phyloP scores from a whole-genome alignment of 2,329 filamentous ascomycete species.

The Magnaporthiopsis incrustans region DNA sequence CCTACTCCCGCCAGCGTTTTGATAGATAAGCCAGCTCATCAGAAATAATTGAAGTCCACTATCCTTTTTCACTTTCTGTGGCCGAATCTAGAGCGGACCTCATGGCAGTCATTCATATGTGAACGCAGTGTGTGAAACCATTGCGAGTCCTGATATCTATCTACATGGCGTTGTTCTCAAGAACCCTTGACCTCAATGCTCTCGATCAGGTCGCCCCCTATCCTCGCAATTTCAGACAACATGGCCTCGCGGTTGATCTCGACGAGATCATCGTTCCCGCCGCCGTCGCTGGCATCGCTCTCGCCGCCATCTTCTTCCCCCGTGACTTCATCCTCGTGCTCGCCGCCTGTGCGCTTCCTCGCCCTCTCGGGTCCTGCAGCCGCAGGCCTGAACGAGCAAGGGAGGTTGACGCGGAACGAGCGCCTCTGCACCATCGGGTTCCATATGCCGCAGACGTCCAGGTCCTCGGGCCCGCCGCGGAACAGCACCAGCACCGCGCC shows the following conservation, averaged over 20 bases:
- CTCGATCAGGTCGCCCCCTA: constrained; percentile 60
- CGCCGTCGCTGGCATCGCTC: constrained; percentile 17
- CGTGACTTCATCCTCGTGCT: not conserved
- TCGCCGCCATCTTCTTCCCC: constrained; percentile 22
- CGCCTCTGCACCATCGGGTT: constrained; percentile 46
- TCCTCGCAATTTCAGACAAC: constrained; percentile 62
- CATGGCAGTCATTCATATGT: too few species aligned
- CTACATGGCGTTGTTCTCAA: not conserved
- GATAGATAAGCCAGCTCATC: not conserved
- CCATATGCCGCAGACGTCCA: constrained; percentile 50
- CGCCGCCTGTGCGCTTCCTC: constrained; percentile 11
- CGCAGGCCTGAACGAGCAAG: constrained; percentile 55
- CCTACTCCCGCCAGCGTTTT: too few species aligned
- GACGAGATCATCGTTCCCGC: constrained; percentile 31
- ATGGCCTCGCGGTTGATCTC: constrained; percentile 61
- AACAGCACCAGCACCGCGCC: constrained; percentile 71
- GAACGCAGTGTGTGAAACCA: not conserved
- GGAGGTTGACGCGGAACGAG: constrained; percentile 62
- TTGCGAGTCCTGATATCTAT: not conserved
- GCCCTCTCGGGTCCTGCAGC: constrained; percentile 10
- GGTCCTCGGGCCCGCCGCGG: constrained; percentile 49
- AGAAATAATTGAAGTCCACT: not conserved
- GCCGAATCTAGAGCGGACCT: not conserved
- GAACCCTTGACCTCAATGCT: constrained; percentile 47
- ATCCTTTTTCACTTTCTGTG: not conserved